Evolutionary conservation across 768 basidiomycete species (phyloP), one percentile per base, ranked within the genome.

Genomic region (Leucocoprinus sp.): DNA sequence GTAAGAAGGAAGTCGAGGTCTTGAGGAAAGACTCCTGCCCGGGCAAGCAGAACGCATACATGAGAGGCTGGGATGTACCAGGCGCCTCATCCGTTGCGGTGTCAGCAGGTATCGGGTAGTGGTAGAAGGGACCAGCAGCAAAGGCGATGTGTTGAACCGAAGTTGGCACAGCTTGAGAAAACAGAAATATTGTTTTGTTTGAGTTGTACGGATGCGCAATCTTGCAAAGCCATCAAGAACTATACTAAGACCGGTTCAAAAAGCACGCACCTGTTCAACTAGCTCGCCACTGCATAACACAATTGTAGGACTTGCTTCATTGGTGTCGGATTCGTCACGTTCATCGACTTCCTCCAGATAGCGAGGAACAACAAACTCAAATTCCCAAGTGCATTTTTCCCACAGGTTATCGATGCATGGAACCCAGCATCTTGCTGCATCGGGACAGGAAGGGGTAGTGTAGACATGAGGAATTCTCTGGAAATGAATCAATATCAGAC

Each of bases 381-480:
- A 85, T 57, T 99, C 96, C 96, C 96, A 99, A 5, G 95, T 93
- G 55, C 89, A 96, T 55, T 90, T 84, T 63, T 96, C 93, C 89
- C 92, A 95, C 17, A 92, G 64, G 55, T 80, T 88, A 62, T 99
- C 96, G 15, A 97, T 64, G 56, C 96, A 99, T 11, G 96, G 96
- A n/a, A 97, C 83, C 96, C 96, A 99, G 55, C 90, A 93, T 57
- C 96, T 74, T n/a, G 95, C 93, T 14, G 90, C 75, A 58, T 93
- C 90, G 5, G 92, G 82, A 6, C 83, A 84, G 0, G 88, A 85
- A 1, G 92, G 83, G 3, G 82, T 84, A 2, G 93, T 91, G 57
- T 85, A 98, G 36, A 85, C 84, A 65, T 98, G 96, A 38, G 95
- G 95, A 50, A 93, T 80, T 52, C 89, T 85, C 90, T 95, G 47